Evolutionary conservation across 2,329 filamentous ascomycete species (phyloP), one percentile per base, ranked within the genome.

Genomic region (Scortechinia acanthostroma): DNA sequence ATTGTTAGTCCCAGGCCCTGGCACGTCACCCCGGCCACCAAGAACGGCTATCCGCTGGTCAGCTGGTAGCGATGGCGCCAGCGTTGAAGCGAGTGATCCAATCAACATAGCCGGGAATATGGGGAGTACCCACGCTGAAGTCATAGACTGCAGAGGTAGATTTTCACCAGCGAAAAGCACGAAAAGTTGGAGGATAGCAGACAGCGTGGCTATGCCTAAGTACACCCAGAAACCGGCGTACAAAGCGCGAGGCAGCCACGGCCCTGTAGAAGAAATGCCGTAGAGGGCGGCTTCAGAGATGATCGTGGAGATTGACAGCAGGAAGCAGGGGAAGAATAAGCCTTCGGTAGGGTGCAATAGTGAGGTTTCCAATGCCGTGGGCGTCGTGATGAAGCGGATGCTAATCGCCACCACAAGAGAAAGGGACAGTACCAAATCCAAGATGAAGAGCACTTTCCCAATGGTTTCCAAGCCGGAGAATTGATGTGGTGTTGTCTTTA

Each of bases 1-100:
- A 83, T 64, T 16, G 75, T 65, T 53, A 80, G 72, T 15, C 80
- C 80, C 1, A 84, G 64, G 1, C 79, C 79, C 55, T 83, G 78
- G 49, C 73, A 79, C 2, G 76, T 73, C 20, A 80, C 57, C 6
- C 79, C 79, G 0, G 75, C 76, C 21, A 70, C 62, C 35, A 82
- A 57, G 47, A 83, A 79, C n/a, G n/a, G n/a, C n/a, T n/a, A n/a
- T n/a, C n/a, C n/a, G n/a, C n/a, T n/a, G n/a, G n/a, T 50, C 81
- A 76, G 3, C 65, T 61, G 17, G 62, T 57, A 21, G 69, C 68
- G 45, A 79, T 72, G 30, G 71, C 62, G 17, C n/a, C n/a, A n/a
- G n/a, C n/a, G n/a, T n/a, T n/a, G 68, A 69, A 10, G 79, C 78
- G 33, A 83, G 66, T 5, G 77, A 82, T 19, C 79, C 79, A 4